Evolutionary conservation across 2,329 filamentous ascomycete species (phyloP).

Genomic region (Ophiognomonia clavigignenti-juglandacearum): DNA sequence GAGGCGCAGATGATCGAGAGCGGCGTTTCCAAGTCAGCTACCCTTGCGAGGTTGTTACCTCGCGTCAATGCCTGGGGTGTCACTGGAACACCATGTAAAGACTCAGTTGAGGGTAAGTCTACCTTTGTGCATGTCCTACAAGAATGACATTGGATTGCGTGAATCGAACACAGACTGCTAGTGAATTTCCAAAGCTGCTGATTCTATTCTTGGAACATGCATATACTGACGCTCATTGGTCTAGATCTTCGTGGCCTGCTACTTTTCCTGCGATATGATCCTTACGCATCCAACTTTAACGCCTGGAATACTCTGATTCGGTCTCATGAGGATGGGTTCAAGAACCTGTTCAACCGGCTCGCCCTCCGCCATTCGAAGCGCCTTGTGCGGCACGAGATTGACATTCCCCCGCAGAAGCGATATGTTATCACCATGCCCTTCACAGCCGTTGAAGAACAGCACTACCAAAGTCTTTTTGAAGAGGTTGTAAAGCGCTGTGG

Average conservation of each 20-base stretch:
- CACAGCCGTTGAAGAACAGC: constrained; percentile 83
- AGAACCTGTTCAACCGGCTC: constrained; percentile 63
- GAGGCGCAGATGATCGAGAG: constrained; percentile 93
- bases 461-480: constrained; percentile 73
- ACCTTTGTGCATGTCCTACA: not conserved
- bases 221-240: constrained; percentile 18
- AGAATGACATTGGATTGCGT: no score
- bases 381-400: constrained; percentile 71
- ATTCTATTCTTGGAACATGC: not conserved
- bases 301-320: constrained; percentile 65
- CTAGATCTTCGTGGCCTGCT: constrained; percentile 73
- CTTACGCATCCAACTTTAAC: constrained; percentile 60
- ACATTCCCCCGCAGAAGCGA: constrained; percentile 76
- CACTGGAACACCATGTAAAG: constrained; percentile 83
- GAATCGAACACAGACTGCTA: not conserved
- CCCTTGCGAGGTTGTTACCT: constrained; percentile 73
- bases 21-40: constrained; percentile 77
- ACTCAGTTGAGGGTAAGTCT: constrained; percentile 31
- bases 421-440: constrained; percentile 88
- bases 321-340: constrained; percentile 60
- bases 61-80: constrained; percentile 87
- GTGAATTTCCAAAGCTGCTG: not conserved
- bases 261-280: constrained; percentile 73
- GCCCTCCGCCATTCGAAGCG: constrained; percentile 84
- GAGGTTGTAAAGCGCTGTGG: constrained; percentile 69